Evolutionary conservation across 805 yeast genomes (phyloP).

Genomic region (Metahyphopichia silvanorum): DNA sequence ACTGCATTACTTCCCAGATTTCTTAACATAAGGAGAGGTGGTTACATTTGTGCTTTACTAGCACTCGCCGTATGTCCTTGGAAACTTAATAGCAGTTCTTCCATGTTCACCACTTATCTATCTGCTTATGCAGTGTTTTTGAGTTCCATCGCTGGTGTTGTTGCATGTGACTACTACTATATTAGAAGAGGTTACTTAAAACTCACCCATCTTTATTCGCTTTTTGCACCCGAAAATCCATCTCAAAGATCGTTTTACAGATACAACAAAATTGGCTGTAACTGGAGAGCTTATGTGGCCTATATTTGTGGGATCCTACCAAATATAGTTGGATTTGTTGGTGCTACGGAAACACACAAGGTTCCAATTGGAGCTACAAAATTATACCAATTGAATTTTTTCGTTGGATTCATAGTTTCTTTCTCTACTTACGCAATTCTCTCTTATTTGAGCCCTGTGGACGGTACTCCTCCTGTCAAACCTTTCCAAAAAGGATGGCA

Average conservation of each 20-base stretch:
- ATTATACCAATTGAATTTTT: slow-evolving; percentile 71
- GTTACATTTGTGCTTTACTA: slow-evolving; percentile 36
- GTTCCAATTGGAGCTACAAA: slow-evolving; percentile 79
- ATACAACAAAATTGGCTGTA: slow-evolving; percentile 61
- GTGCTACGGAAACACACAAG: slow-evolving; percentile 62
- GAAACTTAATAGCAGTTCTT: slow-evolving; percentile 37
- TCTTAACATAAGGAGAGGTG: slow-evolving; percentile 40
- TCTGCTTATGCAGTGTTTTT: slow-evolving; percentile 43
- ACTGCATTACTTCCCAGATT: slow-evolving; percentile 38
- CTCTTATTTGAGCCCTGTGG: slow-evolving; percentile 51
- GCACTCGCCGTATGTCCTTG: slow-evolving; percentile 41
- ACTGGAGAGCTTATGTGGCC: slow-evolving; percentile 83
- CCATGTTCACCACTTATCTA: slow-evolving; percentile 40
- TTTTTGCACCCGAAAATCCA: slow-evolving; percentile 32
- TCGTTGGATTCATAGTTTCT: slow-evolving; percentile 68
- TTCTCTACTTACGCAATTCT: slow-evolving; percentile 52
- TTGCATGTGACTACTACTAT: slow-evolving; percentile 43
- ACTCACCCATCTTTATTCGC: slow-evolving; percentile 60
- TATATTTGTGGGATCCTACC: slow-evolving; percentile 79
- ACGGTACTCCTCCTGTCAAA: slow-evolving; percentile 28
- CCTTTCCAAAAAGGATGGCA: slow-evolving; percentile 56
- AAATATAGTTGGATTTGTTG: slow-evolving; percentile 83
- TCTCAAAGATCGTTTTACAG: slow-evolving; percentile 44
- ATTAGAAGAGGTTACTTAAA: slow-evolving; percentile 71
- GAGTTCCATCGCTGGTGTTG: slow-evolving; percentile 42